Evolutionary conservation across 441 rosid species (phyloP), one percentile per base, ranked within the genome.

Genomic region (Mallotus repandus): DNA sequence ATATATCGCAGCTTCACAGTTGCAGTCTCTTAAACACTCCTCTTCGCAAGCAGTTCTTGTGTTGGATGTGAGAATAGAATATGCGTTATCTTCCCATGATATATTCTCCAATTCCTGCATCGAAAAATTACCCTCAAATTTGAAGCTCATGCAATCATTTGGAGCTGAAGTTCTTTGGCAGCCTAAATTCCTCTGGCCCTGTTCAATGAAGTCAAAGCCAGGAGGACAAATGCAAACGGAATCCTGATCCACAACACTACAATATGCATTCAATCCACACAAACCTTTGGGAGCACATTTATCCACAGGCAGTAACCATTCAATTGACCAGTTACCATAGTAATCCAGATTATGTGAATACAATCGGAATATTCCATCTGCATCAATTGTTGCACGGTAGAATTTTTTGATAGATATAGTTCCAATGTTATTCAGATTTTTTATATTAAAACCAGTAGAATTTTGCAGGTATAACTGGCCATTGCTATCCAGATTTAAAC

Each of bases 381-480:
- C 10, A 21, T 62, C 74, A n/a, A 79, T 22, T 32, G 76, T 77
- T 11, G 69, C 69, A 19, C 72, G 19, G 29, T 66, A 70, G 14
- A 63, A 50, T 7, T 32, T 62, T 38, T 53, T 43, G 4, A 63
- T 53, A 2, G 72, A 46, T 2, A 69, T 70, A 18, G 9, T 21
- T 11, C 77, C 72, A 7, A 68, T 60, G 2, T 0, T 0, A 1
- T 52, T 63, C 5, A 79, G 14, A 54, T 73, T 43, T 19, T 0
- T 21, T 38, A 83, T 67, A 66, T 70, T 77, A 45, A 2, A 35
- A 46, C 78, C 83, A 7, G 68, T 65, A 50, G 48, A 2, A 54
- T 84, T 77, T 12, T 77, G 66, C 71, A 81, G 7, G 74, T 69
- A 83, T 52, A 84, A 63, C 52, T 32, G 77, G 25, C 81, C 81